Percentiles rank a stretch among this genome's conserved stretches.
Conservation (phyloP, 805 yeast genomes). For the Wickerhamiella nectarea region DNA sequence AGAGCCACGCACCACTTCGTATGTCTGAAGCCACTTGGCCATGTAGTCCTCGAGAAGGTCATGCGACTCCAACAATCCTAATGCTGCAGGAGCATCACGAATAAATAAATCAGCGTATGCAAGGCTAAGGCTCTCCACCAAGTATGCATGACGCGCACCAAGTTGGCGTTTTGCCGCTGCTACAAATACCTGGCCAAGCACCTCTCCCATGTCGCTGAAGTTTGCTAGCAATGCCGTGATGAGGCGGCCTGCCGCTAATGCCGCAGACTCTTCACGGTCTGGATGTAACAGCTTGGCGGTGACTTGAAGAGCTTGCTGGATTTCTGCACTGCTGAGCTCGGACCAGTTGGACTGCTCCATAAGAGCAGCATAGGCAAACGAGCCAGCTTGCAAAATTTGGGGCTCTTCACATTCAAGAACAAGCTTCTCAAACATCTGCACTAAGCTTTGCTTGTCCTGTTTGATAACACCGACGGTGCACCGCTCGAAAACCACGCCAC, state of each 20-base stretch:
- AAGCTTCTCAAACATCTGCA: constrained; percentile 34
- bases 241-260: constrained; percentile 60
- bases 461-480: constrained; percentile 19
- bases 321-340: constrained; percentile 12
- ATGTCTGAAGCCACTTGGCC: constrained; percentile 72
- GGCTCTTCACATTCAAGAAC: constrained; percentile 47
- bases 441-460: constrained; percentile 15
- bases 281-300: constrained; percentile 62
- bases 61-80: constrained; percentile 40
- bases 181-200: constrained; percentile 43
- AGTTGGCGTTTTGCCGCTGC: constrained; percentile 60
- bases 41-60: constrained; percentile 43
- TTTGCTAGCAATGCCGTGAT: constrained; percentile 46
- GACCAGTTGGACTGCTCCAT: constrained; percentile 27
- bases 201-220: constrained; percentile 30
- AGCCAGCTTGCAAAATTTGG: constrained; percentile 61
- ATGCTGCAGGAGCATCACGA: constrained; percentile 46
- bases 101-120: constrained; percentile 63
- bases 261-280: constrained; percentile 62
- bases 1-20: constrained; percentile 68
- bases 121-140: constrained; percentile 62
- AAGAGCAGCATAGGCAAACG: constrained; percentile 56
- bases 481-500: constrained; percentile 21
- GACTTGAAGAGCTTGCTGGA: constrained; percentile 39
- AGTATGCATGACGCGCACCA: constrained; percentile 51